Evolutionary conservation across 106 monocot genomes (phyloP).

Genomic region (Chionographis japonica): DNA sequence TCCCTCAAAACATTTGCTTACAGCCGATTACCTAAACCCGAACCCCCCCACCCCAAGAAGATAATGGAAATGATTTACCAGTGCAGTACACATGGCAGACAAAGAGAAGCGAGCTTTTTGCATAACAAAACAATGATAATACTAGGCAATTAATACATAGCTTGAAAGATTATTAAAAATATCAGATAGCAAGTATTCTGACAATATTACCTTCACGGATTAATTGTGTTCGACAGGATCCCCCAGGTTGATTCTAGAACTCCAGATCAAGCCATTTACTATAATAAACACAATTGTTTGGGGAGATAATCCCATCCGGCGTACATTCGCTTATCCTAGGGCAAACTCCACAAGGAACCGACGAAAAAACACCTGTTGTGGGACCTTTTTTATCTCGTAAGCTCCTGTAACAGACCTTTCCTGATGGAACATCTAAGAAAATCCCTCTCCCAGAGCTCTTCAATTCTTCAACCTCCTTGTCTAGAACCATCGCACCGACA

Average conservation of each 20-base stretch:
- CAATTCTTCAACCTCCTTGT: conserved; percentile 56
- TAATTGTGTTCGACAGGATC: too few relatives aligned
- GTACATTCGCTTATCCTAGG: conserved; percentile 57
- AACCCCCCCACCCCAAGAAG: too few relatives aligned
- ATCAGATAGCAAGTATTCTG: too few relatives aligned
- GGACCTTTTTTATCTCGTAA: conserved; percentile 4
- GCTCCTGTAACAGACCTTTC: conserved; percentile 49
- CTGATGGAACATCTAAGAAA: conserved; percentile 29
- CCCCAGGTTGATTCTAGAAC: conserved; percentile 9
- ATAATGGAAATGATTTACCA: too few relatives aligned
- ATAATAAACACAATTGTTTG: conserved; percentile 58
- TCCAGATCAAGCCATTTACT: conserved; percentile 58
- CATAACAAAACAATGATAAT: too few relatives aligned
- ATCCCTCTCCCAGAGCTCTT: conserved; percentile 56
- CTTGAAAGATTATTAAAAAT: too few relatives aligned
- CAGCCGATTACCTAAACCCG: too few relatives aligned
- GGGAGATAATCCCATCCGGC: conserved; percentile 74
- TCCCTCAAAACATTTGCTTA: too few relatives aligned
- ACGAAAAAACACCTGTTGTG: conserved; percentile 27
- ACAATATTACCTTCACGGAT: too few relatives aligned
- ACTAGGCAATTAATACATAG: too few relatives aligned
- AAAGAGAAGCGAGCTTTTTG: too few relatives aligned
- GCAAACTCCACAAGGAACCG: conserved; percentile 74
- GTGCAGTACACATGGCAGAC: too few relatives aligned
- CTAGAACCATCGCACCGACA: conserved; percentile 44